A percentile compares a stretch with the other conserved stretches of the same genome.
phyloP scores from a whole-genome alignment of 1,139 yeast species.

The Kodamaea fungicola region DNA sequence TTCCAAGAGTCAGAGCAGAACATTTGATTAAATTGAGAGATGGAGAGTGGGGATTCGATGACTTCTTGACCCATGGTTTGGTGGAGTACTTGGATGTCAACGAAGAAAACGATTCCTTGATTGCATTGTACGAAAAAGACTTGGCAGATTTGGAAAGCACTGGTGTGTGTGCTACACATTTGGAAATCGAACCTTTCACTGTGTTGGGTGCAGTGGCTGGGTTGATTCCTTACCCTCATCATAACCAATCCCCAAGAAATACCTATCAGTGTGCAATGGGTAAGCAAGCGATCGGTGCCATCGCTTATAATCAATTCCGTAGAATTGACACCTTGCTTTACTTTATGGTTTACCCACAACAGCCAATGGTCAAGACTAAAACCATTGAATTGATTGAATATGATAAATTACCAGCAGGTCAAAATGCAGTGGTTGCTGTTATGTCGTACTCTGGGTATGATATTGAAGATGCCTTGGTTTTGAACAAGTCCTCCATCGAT shows the following conservation, averaged over 20 bases:
- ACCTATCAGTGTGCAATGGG: slow-evolving; percentile 99
- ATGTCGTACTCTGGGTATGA: slow-evolving; percentile 99
- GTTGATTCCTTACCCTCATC: slow-evolving; percentile 98
- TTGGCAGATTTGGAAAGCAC: slow-evolving; percentile 25
- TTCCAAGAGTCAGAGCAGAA: slow-evolving; percentile 64
- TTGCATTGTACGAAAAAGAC: slow-evolving; percentile 79
- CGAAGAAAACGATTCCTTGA: slow-evolving; percentile 93
- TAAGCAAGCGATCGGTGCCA: slow-evolving; percentile 99
- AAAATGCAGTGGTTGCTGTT: slow-evolving; percentile 97
- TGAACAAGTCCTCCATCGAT: slow-evolving; percentile 89
- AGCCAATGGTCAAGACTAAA: slow-evolving; percentile 97
- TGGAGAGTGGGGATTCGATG: slow-evolving; percentile 85
- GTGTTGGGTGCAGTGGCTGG: slow-evolving; percentile 98
- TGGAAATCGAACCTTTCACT: slow-evolving; percentile 96
- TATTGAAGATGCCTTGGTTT: slow-evolving; percentile 97
- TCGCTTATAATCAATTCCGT: slow-evolving; percentile 93
- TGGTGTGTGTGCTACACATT: slow-evolving; percentile 58
- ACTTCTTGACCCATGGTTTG: slow-evolving; percentile 76
- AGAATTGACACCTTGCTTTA: slow-evolving; percentile 92
- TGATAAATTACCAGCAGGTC: slow-evolving; percentile 98
- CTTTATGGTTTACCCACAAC: slow-evolving; percentile 97
- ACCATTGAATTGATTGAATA: slow-evolving; percentile 94
- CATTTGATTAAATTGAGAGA: slow-evolving; percentile 60
- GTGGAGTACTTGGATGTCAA: slow-evolving; percentile 97
- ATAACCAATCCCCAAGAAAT: slow-evolving; percentile 97